Evolutionary conservation across 148 eudicot species (phyloP), one percentile per base, ranked within the genome.

Genomic region (Amaranthus palmeri): DNA sequence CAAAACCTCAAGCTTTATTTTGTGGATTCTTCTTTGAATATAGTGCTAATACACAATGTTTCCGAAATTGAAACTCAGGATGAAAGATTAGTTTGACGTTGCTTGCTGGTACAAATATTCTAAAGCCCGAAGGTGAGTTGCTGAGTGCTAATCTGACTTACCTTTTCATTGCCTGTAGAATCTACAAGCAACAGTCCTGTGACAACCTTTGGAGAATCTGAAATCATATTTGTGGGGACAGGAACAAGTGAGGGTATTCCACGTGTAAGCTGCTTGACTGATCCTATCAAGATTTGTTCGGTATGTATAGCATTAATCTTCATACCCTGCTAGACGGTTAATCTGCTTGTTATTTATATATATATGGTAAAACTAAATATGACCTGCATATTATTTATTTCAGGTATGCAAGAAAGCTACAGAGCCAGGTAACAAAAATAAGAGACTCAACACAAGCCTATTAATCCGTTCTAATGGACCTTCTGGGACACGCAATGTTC

Each of bases 191-290:
- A 74, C 59, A 77, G 78, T 68, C 49, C 67, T 7, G 82, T 48
- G 54, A 50, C 81, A 59, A 69, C 81, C 61, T 59, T 54, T 3
- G 42, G 46, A 42, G 81, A 83, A 61, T 73, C 97, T 17, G 99
- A 96, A 83, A 86, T 96, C 75, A 83, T 96, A 80, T 95, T 92
- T 78, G 42, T 96, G 64, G 99, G 97, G 58, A 96, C 99, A 8
- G 99, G 99, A 66, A 96, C 99, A 65, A 96, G 99, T 81, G 99
- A 96, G 82, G 99, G 99, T 71, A 88, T 92, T 67, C 97, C 97
- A 66, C 97, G 99, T 66, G 93, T 96, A 73, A 96, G 99, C 87
- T 96, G 99, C 84, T 89, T 96, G 44, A 90, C 99, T 61, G 78
- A 92, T 83, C 89, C 92, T 76, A 17, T 63, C 72, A 87, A 92